These are phyloP conservation scores for Beta corolliflora DNA, from an alignment of 179 eudicot genomes.

Conservation along the genomic window DNA sequence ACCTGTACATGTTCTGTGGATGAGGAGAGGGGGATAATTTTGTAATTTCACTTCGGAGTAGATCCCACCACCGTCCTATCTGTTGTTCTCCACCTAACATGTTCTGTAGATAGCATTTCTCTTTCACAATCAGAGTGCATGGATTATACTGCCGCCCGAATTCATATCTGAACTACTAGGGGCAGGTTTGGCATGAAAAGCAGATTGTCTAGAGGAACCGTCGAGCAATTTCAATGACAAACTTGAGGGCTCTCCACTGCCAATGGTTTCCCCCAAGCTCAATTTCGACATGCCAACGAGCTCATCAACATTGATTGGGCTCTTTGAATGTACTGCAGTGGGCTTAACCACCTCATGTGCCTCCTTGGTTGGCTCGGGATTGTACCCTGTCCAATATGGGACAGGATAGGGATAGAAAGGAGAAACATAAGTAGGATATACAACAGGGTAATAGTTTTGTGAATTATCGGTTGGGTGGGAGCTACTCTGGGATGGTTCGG, in stretches of 20 bases:
- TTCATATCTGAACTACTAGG: slow-evolving; percentile 47
- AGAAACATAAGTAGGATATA: slow-evolving; percentile 63
- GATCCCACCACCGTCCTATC: no score
- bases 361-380: slow-evolving; percentile 45
- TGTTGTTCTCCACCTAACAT: no score
- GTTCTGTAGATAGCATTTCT: no score
- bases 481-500: slow-evolving; percentile 48
- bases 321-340: slow-evolving; percentile 78
- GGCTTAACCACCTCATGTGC: slow-evolving; percentile 87
- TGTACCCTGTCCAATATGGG: slow-evolving; percentile 56
- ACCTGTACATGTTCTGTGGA: not conserved
- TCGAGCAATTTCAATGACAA: slow-evolving; percentile 59
- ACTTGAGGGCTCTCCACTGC: slow-evolving; percentile 52
- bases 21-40: no score
- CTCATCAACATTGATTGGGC: slow-evolving; percentile 85
- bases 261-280: slow-evolving; percentile 69
- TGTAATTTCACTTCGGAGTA: no score
- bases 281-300: slow-evolving; percentile 87
- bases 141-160: slow-evolving; percentile 53
- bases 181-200: slow-evolving; percentile 59
- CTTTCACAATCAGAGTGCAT: slow-evolving; percentile 45
- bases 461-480: slow-evolving; percentile 42
- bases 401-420: slow-evolving; percentile 53
- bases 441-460: slow-evolving; percentile 39
- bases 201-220: slow-evolving; percentile 66